Evolutionary conservation across 805 yeast species (phyloP).

Genomic region (Saturnispora serradocipensis): DNA sequence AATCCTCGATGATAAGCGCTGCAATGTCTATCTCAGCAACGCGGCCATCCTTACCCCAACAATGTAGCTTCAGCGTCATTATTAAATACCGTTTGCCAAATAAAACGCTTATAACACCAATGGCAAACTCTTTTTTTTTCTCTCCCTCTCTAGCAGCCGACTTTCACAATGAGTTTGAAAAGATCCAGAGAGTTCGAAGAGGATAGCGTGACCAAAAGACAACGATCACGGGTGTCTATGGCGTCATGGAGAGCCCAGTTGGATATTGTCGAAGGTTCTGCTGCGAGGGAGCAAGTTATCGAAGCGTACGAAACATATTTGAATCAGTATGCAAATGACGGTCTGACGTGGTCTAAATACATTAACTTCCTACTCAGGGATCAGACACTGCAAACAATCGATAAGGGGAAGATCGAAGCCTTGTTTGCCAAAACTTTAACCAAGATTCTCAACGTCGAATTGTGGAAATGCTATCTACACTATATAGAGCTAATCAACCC

Average conservation of each 20-base stretch:
- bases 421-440: constrained; percentile 58
- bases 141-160: constrained; percentile 25
- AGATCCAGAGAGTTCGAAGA: neutral
- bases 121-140: constrained; percentile 1
- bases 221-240: constrained; percentile 42
- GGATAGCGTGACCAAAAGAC: constrained; percentile 43
- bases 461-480: constrained; percentile 71
- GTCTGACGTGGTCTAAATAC: constrained; percentile 67
- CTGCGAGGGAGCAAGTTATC: constrained; percentile 36
- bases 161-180: constrained; percentile 36
- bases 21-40: constrained; percentile 1
- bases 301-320: constrained; percentile 53
- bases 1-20: neutral
- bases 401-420: constrained; percentile 53
- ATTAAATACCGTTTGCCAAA: neutral
- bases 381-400: constrained; percentile 49
- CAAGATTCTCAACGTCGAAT: constrained; percentile 49
- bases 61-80: constrained; percentile 3
- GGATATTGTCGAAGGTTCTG: constrained; percentile 39
- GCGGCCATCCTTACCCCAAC: constrained; percentile 3
- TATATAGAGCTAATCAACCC: constrained; percentile 67
- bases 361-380: constrained; percentile 34
- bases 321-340: constrained; percentile 55
- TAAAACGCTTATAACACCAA: neutral
- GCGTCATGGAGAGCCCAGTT: constrained; percentile 34